Conservation (phyloP, 169 alveolate genomes). For the Neospora caninum region DNA sequence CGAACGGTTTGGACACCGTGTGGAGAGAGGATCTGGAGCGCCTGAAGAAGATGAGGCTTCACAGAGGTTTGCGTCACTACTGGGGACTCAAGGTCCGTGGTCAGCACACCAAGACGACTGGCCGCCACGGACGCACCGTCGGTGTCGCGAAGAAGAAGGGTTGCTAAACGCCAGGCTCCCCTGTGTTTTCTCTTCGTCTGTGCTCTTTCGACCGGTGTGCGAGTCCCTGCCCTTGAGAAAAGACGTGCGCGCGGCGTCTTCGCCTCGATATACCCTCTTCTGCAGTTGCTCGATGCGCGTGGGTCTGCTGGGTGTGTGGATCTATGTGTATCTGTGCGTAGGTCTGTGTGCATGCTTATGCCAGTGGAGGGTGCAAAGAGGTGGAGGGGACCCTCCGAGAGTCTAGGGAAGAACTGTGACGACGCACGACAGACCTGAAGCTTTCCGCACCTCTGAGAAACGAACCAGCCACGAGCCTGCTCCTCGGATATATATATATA, state of each 20-base stretch:
- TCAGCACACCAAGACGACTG: conserved; percentile 99
- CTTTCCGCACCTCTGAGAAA: too few relatives aligned
- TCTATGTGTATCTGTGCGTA: neutral
- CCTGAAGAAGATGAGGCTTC: conserved; percentile 96
- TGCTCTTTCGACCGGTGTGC: neutral
- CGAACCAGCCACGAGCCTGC: too few relatives aligned
- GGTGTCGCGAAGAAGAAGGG: conserved; percentile 97
- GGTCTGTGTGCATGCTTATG: too few relatives aligned
- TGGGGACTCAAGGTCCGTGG: conserved; percentile 99
- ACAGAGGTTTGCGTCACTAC: conserved; percentile 98
- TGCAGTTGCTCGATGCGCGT: neutral
- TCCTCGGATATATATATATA: too few relatives aligned
- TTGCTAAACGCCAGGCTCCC: neutral
- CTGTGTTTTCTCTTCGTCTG: neutral
- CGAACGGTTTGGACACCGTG: conserved; percentile 95
- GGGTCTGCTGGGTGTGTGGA: neutral
- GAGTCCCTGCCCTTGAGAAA: neutral
- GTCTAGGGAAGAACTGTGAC: neutral
- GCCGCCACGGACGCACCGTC: conserved; percentile 98
- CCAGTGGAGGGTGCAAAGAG: too few relatives aligned
- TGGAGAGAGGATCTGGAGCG: conserved; percentile 99
- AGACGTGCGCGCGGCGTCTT: too few relatives aligned
- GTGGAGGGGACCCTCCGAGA: too few relatives aligned
- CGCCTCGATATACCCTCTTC: too few relatives aligned
- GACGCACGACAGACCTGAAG: neutral